A percentile compares a stretch with the other conserved stretches of the same genome.
Conservation (phyloP, 345 rosid genomes). For the Gossypium arboreum region DNA sequence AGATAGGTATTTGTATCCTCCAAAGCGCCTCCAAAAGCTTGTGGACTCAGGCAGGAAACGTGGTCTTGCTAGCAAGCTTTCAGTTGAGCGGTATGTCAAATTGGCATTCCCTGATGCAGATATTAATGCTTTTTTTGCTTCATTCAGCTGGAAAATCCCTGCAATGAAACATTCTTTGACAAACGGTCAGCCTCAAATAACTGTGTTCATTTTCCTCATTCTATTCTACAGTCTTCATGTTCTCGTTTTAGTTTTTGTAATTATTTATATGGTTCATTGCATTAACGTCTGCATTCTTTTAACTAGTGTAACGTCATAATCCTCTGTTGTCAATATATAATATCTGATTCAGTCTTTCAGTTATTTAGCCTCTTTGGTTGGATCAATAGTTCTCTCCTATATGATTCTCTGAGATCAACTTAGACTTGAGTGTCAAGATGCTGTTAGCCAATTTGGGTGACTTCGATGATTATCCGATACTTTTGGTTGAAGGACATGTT, state of each 20-base stretch:
- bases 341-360: neutral
- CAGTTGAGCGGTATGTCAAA: conserved; percentile 14
- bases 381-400: neutral
- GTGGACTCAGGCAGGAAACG: neutral
- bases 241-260: neutral
- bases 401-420: neutral
- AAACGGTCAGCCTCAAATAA: conserved; percentile 40
- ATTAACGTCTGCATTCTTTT: neutral
- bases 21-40: conserved; percentile 30
- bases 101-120: conserved; percentile 2
- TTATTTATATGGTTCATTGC: neutral
- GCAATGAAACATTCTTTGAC: conserved; percentile 3
- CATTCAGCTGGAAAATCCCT: conserved; percentile 19
- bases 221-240: neutral
- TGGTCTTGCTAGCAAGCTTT: conserved; percentile 19
- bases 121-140: conserved; percentile 16
- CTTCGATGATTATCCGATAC: neutral
- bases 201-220: neutral
- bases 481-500: neutral
- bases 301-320: neutral
- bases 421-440: neutral
- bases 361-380: neutral
- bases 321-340: neutral
- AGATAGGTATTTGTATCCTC: conserved; percentile 73
- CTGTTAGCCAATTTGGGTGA: neutral